Conservation (phyloP, 345 rosid species). For the Erodium maritimum region DNA sequence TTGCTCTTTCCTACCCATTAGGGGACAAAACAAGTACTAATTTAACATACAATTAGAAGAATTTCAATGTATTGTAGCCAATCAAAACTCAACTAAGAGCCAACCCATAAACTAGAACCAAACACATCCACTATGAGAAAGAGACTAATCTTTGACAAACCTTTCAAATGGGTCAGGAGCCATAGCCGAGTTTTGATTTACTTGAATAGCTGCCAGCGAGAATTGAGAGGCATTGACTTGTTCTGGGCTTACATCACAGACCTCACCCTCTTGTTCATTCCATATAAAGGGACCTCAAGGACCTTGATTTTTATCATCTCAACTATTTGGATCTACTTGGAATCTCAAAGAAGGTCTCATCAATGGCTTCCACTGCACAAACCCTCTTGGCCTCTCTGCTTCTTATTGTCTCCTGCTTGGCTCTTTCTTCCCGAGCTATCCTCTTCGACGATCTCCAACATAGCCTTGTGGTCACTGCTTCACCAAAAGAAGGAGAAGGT, state of each 20-base stretch:
- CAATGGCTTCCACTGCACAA: conserved; percentile 10
- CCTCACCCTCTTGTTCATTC: neutral
- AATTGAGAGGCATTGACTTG: conserved; percentile 14
- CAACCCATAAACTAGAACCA: conserved; percentile 6
- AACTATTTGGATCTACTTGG: too few species aligned
- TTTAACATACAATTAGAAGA: too few species aligned
- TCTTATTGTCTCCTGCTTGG: conserved; percentile 9
- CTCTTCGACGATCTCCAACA: conserved; percentile 32
- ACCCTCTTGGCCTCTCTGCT: conserved; percentile 11
- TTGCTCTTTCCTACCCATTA: conserved; percentile 11
- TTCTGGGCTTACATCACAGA: neutral
- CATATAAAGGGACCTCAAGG: neutral
- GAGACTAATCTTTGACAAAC: too few species aligned
- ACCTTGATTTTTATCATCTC: neutral
- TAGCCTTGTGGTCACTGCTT: conserved; percentile 28
- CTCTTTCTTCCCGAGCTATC: conserved; percentile 13
- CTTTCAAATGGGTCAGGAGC: conserved; percentile 12
- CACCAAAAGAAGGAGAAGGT: conserved; percentile 31
- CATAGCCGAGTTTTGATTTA: neutral
- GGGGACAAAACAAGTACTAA: conserved; percentile 5
- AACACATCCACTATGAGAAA: neutral
- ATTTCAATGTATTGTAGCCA: too few species aligned
- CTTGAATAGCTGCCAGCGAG: neutral
- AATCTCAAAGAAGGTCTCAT: neutral
- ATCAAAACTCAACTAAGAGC: neutral